Evolutionary conservation across 495 filamentous ascomycete genomes (phyloP), one percentile per base, ranked within the genome.

Genomic region (Tetracladium setigerum): DNA sequence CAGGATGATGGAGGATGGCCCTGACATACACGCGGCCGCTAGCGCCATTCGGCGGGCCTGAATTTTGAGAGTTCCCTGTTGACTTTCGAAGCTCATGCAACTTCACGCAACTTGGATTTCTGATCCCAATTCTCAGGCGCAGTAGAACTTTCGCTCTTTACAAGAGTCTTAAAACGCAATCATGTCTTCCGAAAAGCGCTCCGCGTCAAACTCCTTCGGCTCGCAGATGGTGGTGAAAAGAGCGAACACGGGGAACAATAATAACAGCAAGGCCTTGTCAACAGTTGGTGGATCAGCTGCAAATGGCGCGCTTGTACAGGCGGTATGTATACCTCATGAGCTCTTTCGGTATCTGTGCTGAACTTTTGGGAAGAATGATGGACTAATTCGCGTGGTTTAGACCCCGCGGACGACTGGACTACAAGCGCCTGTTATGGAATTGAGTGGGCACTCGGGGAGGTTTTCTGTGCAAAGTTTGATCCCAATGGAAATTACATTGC

Each of bases 341-440:
- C 38, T 48, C 43, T 18, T 47, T 18, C 47, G 33, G 47, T 27
- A 24, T 48, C 12, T 46, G 32, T 47, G 35, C 52, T 55, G 51
- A 54, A 46, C 38, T 54, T 50, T 49, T 47, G 22, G 30, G 41
- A 51, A 49, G 41, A 38, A 42, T 47, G 45, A 51, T 47, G 34
- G 61, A 44, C 56, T 59, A 13, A 46, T 55, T 9, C 31, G 31
- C 13, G 8, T 44, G 44, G 31, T 50, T 41, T 72, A 95, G 90
- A 73, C 79, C 53, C 81, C 84, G 32, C 77, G 91, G 53, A 91
- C 90, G 35, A 95, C 87, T 63, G 82, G 80, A 34, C 77, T 97
- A 6, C 84, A 94, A 62, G 86, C 92, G 39, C 91, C 91, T 3
- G 81, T 96, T 41, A 95, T 98, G 88, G 90, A 98, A 64, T 72